Evolutionary conservation across 176 grass and related monocot species (phyloP), one percentile per base, ranked within the genome.

Genomic region (Alopecurus myosuroides): DNA sequence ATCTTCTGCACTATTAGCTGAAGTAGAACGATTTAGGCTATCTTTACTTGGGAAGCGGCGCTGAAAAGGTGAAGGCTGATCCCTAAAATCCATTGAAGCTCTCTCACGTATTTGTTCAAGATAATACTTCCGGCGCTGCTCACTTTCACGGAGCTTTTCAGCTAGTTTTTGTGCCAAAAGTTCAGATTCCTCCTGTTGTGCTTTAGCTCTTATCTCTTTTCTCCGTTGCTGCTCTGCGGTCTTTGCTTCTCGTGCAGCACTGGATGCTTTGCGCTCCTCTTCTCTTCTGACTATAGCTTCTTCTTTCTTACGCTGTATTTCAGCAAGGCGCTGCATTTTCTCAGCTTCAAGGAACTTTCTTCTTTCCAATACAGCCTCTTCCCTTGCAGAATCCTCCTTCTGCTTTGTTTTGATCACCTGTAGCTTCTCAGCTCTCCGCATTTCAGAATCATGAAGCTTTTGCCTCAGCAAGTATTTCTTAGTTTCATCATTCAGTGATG

Each of bases 81-180:
- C 97, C 91, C 97, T 94, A 77, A 99, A 94, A 88, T 99, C 97
- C 97, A 99, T 99, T 39, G 97, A 99, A 86, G 97, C 97, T 88
- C 88, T 90, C 86, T 99, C 97, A 46, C 97, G 93, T 92, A 99
- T 99, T 86, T 99, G 97, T 81, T 99, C 97, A 69, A 99, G 88
- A 87, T 99, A 92, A 92, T 90, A 99, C 22, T 95, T 99, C 33
- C 97, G 87, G 44, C 97, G 94, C 63, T 99, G 97, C 81, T 99
- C 97, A 87, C 97, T 99, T 91, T 99, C 97, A 84, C 93, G 90
- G 52, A 99, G 88, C 64, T 91, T 99, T 90, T 99, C 97, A 74
- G 89, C 97, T 65, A 99, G 82, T 78, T 85, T 99, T 89, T 99
- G 97, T 25, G 97, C 97, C 91, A 99, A 88, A 55, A 94, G 81